phyloP scores from a whole-genome alignment of 176 grass and related monocot species.

The Juncus effusus region DNA sequence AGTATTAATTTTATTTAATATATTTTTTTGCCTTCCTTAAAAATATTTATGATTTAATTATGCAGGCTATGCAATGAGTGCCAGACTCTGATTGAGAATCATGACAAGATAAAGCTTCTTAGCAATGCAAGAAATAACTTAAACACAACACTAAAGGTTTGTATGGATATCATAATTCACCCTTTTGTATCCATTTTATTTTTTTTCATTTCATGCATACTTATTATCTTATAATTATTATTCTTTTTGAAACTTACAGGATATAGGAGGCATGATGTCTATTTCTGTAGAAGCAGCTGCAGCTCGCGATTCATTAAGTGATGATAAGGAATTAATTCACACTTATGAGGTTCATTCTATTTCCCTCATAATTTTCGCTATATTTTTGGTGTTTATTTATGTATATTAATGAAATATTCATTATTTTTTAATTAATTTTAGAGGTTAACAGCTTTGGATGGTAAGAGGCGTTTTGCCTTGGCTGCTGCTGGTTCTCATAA shows the following conservation, averaged over 20 bases:
- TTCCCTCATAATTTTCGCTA: constrained; percentile 13
- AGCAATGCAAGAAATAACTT: constrained; percentile 98
- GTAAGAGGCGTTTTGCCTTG: constrained; percentile 98
- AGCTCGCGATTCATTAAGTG: constrained; percentile 74
- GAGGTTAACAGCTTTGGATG: constrained; percentile 93
- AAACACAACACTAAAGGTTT: constrained; percentile 96
- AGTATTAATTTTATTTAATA: constrained; percentile 19
- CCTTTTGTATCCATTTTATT: not conserved
- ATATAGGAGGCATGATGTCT: constrained; percentile 99
- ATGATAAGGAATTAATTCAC: constrained; percentile 95
- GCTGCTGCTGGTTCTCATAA: constrained; percentile 93
- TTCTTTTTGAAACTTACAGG: constrained; percentile 39
- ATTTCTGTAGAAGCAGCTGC: constrained; percentile 99
- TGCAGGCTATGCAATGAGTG: constrained; percentile 89
- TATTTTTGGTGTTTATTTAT: constrained; percentile 20
- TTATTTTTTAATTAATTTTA: constrained; percentile 47
- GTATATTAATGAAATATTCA: not conserved
- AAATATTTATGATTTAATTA: constrained; percentile 13
- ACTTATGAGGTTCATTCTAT: constrained; percentile 72
- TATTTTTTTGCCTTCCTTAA: constrained; percentile 33
- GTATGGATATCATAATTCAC: not conserved
- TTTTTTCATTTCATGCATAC: constrained; percentile 11
- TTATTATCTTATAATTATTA: constrained; percentile 25
- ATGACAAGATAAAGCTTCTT: constrained; percentile 99
- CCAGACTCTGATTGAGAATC: constrained; percentile 97